phyloP scores from a whole-genome alignment of 2,329 filamentous ascomycete species.

The Cladosporium sp. region DNA sequence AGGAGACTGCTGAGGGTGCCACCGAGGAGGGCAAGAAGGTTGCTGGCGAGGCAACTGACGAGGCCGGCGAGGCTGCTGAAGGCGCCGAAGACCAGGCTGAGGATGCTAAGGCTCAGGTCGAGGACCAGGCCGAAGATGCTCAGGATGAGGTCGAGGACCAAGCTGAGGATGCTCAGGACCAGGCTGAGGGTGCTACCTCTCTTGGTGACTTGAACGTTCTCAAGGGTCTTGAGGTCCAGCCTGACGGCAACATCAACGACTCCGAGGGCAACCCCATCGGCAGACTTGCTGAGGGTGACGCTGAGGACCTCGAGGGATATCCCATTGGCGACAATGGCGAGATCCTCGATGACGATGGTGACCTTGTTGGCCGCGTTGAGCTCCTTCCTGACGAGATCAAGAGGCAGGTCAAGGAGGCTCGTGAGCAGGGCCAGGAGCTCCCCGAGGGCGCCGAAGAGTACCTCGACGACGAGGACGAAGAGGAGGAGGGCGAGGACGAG shows the following conservation, averaged over 20 bases:
- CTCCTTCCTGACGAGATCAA: slow-evolving; percentile 43
- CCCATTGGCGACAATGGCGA: slow-evolving; percentile 51
- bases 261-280: slow-evolving; percentile 46
- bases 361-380: slow-evolving; percentile 51
- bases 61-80: slow-evolving; percentile 27
- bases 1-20: slow-evolving; percentile 29
- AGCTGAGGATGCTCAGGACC: slow-evolving; percentile 15
- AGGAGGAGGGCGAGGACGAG: slow-evolving; percentile 25
- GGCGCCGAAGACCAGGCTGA: slow-evolving; percentile 25
- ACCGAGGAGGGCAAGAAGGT: slow-evolving; percentile 29
- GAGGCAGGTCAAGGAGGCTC: slow-evolving; percentile 37
- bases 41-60: slow-evolving; percentile 31
- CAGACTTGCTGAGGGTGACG: slow-evolving; percentile 48
- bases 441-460: slow-evolving; percentile 33
- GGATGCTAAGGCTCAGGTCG: slow-evolving; percentile 23
- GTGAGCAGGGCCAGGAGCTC: slow-evolving; percentile 33
- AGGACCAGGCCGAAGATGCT: slow-evolving; percentile 20
- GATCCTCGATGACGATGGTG: slow-evolving; percentile 52
- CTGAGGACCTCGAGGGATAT: slow-evolving; percentile 49
- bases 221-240: slow-evolving; percentile 49
- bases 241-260: slow-evolving; percentile 51
- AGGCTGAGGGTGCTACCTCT: slow-evolving; percentile 32
- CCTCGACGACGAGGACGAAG: slow-evolving; percentile 32
- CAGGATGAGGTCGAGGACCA: slow-evolving; percentile 25
- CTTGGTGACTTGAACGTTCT: slow-evolving; percentile 39